Percentiles rank a stretch among this genome's conserved stretches.
Evolutionary conservation across 2,329 filamentous ascomycete species (phyloP).

Genomic region (Arthrobotrys iridis): DNA sequence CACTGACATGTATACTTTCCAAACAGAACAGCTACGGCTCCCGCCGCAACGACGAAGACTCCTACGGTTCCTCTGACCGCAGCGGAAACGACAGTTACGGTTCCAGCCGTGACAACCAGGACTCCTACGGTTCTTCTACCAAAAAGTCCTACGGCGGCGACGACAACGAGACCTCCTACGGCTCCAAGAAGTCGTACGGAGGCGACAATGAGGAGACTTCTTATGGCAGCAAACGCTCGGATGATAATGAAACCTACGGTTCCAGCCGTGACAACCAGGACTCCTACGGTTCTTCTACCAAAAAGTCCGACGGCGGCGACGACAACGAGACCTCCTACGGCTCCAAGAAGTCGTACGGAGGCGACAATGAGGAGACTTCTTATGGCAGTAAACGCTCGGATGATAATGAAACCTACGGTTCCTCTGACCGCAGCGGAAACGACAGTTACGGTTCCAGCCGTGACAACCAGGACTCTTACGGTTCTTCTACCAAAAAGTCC

Average conservation of each 20-base stretch:
- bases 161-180: constrained; percentile 11
- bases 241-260: constrained; percentile 45
- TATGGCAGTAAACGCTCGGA: constrained; percentile 2
- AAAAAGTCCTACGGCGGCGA: constrained; percentile 6
- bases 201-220: constrained; percentile 51
- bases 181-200: neutral
- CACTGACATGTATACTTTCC: neutral
- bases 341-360: constrained; percentile 2
- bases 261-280: neutral
- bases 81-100: constrained; percentile 55
- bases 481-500: constrained; percentile 58
- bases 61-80: neutral
- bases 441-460: too few species aligned
- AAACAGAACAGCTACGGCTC: neutral
- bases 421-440: neutral
- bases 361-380: constrained; percentile 10
- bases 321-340: constrained; percentile 49
- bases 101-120: constrained; percentile 39
- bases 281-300: constrained; percentile 8
- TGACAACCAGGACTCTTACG: constrained; percentile 15
- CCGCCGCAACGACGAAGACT: neutral
- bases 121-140: neutral
- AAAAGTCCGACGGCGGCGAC: constrained; percentile 11
- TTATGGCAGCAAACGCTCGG: too few species aligned
- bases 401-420: constrained; percentile 5